Evolutionary conservation across 352 stramenopile species (phyloP).

Genomic region (Globisporangium parvum): DNA sequence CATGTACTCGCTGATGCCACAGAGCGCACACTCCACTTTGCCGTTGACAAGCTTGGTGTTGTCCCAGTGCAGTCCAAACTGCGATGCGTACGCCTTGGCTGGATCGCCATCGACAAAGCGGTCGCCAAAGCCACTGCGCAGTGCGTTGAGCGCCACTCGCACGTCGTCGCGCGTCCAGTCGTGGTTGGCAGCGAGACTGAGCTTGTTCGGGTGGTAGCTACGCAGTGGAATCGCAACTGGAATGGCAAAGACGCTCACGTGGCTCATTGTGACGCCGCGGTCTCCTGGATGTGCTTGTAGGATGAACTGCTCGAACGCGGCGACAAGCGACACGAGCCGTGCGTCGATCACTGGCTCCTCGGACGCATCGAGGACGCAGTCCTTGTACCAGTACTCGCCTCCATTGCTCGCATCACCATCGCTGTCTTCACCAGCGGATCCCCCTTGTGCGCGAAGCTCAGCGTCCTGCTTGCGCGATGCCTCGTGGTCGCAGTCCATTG

Average conservation of each 20-base stretch:
- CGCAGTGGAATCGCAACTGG: not conserved
- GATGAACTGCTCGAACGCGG: not conserved
- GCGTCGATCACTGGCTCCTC: not conserved
- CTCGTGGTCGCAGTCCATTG: not conserved
- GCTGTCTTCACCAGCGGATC: not conserved
- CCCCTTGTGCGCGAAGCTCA: not conserved
- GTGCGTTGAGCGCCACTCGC: slow-evolving; percentile 1
- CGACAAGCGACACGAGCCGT: not conserved
- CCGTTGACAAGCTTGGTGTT: not conserved
- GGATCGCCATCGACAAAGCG: not conserved
- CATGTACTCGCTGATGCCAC: not conserved
- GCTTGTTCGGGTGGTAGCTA: slow-evolving; percentile 2
- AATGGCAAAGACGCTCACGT: not conserved
- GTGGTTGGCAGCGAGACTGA: not conserved
- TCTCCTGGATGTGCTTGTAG: not conserved
- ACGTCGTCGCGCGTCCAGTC: slow-evolving; percentile 4
- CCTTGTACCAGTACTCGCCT: not conserved
- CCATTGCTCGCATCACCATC: too few species aligned
- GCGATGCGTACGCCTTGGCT: not conserved
- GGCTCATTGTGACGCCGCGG: not conserved
- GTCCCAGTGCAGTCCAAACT: slow-evolving; percentile 4
- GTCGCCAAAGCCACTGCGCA: slow-evolving; percentile 1
- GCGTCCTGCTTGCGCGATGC: not conserved
- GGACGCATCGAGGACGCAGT: not conserved
- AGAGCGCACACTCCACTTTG: not conserved